Base-by-base conservation (phyloP, 495 filamentous ascomycete species). In the Xanthoparmelia taractica region DNA sequence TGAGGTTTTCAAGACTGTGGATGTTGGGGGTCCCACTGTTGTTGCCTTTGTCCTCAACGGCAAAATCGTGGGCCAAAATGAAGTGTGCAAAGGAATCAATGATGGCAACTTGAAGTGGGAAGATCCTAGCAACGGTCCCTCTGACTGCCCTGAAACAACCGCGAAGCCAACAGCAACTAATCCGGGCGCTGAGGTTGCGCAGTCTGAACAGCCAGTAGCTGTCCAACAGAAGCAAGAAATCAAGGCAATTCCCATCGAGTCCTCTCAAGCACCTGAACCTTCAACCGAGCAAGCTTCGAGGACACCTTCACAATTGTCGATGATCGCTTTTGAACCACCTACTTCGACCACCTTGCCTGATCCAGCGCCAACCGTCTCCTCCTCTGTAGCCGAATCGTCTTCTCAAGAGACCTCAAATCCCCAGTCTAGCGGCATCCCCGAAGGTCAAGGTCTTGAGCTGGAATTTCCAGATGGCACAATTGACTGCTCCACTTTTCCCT, bases 391-490 rank as follows among this genome's bases (percentile, higher is more conserved):
- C 25, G 11, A 12, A 27, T 45, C 63, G 11, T 59, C 65, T 23
- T 43, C 63, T 17, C 2, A 11, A 20, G 37, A 47, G n/a, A 25
- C 43, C n/a, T 61, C 63, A 91, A 3, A n/a, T 18, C 33, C 23
- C 34, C 34, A 38, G 34, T 41, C 57, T 25, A 48, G 47, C 47
- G 23, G 12, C 34, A 61, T 38, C 11, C 68, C 68, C 34, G 61
- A 65, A 55, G 83, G 78, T 61, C 79, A 71, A 1, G 87, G 86
- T 34, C 63, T 93, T 47, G 80, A 87, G 69, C 72, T 75, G 10
- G 78, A 85, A 7, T 97, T 97, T 82, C 90, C 90, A 15, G 84
- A 87, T 75, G 90, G 89, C 58, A 76, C 86, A 67, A 61, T 92
- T 38, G 75, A 80, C 65, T 98, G 94, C 74, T 69, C 71, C 57